Evolutionary conservation across 2,329 filamentous ascomycete species (phyloP).

Genomic region (Parastagonospora nodorum): DNA sequence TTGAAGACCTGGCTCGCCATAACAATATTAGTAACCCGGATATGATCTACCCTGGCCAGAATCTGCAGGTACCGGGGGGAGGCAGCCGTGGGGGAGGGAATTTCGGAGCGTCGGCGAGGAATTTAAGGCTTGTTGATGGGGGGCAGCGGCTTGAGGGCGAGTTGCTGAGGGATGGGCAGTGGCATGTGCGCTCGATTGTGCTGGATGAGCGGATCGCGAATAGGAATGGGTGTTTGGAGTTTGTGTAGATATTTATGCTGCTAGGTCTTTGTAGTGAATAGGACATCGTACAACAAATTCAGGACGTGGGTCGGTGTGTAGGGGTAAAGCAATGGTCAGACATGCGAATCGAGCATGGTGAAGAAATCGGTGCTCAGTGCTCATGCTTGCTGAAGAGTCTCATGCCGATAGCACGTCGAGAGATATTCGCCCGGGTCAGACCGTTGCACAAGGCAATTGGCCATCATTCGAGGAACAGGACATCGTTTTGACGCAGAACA

Average conservation of each 20-base stretch:
- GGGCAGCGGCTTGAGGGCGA: constrained; percentile 31
- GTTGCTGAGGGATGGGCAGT: constrained; percentile 18
- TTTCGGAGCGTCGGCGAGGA: constrained; percentile 28
- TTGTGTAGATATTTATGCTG: constrained; percentile 7
- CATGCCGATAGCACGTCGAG: no score
- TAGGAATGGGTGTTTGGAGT: constrained; percentile 27
- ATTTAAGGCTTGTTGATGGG: constrained; percentile 24
- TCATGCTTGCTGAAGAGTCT: no score
- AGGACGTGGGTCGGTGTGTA: no score
- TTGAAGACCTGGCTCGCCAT: constrained; percentile 29
- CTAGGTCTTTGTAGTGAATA: no score
- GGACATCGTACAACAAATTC: no score
- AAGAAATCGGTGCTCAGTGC: no score
- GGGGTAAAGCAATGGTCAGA: no score
- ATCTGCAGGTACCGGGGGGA: constrained; percentile 27
- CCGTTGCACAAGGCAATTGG: no score
- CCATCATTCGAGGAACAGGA: no score
- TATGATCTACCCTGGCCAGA: constrained; percentile 36
- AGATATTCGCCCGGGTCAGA: no score
- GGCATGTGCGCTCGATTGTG: constrained; percentile 24
- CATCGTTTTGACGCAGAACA: no score
- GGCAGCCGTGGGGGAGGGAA: constrained; percentile 23
- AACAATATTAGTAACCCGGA: constrained; percentile 34
- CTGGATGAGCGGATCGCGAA: constrained; percentile 34
- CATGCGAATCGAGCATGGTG: no score